These are phyloP conservation scores for Athelia psychrophila DNA, from an alignment of 1,284 basidiomycete species.

Conservation along the genomic window DNA sequence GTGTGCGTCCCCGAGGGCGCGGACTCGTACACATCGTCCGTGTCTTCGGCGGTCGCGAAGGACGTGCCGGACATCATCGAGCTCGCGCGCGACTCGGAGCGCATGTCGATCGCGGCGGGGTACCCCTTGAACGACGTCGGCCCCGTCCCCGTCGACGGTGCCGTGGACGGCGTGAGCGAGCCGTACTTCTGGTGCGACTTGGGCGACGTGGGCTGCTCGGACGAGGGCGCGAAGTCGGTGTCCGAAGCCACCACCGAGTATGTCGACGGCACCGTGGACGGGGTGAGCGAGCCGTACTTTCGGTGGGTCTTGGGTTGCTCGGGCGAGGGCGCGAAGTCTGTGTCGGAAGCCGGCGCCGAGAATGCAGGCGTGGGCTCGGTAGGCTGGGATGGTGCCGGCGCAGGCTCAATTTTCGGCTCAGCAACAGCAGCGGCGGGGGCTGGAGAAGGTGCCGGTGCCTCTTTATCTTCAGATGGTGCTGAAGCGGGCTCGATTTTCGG, in stretches of 20 bases:
- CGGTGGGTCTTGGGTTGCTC: background rate
- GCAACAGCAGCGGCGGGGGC: too few species aligned
- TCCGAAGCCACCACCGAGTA: background rate
- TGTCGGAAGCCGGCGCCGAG: background rate
- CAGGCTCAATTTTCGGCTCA: too few species aligned
- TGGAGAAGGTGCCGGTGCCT: too few species aligned
- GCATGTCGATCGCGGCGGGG: constrained; percentile 13
- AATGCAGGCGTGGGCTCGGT: too few species aligned
- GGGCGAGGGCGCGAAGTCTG: background rate
- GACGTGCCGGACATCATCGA: constrained; percentile 24
- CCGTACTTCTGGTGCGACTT: background rate
- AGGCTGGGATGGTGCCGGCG: too few species aligned
- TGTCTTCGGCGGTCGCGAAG: constrained; percentile 36
- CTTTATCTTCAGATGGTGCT: too few species aligned
- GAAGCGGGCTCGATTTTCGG: too few species aligned
- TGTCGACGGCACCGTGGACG: background rate
- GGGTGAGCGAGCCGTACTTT: background rate
- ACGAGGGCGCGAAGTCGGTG: background rate
- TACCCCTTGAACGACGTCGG: constrained; percentile 20
- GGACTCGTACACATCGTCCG: constrained; percentile 13
- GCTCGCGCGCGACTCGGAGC: constrained; percentile 31
- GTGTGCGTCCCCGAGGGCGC: background rate
- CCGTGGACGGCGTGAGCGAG: background rate
- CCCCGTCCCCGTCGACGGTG: constrained; percentile 7
- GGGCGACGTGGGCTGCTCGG: background rate